Conservation (phyloP, 1,284 basidiomycete genomes). For the Leccinum subrobustum region DNA sequence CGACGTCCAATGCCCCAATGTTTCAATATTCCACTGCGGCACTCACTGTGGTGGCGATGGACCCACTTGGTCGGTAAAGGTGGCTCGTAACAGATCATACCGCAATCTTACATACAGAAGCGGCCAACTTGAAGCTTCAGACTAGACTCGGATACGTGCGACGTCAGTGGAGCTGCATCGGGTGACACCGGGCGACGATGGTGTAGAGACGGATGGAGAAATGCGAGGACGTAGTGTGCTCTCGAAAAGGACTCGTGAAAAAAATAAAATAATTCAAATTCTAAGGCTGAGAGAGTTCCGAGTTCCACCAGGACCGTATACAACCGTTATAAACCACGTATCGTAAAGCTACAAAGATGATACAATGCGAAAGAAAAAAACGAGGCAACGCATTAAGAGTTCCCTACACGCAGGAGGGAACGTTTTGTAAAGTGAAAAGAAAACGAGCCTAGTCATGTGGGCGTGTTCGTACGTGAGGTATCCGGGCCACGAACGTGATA, state of each 20-base stretch:
- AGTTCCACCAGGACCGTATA: not conserved
- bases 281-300: not conserved
- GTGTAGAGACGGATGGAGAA: too few relatives aligned
- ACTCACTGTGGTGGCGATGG: too few relatives aligned
- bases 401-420: not conserved
- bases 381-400: not conserved
- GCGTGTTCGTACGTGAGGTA: not conserved
- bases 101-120: too few relatives aligned
- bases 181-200: too few relatives aligned
- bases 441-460: not conserved
- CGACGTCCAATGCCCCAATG: too few relatives aligned
- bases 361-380: not conserved
- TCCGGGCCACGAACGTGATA: not conserved
- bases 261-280: not conserved
- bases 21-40: too few relatives aligned
- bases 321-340: not conserved
- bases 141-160: too few relatives aligned
- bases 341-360: not conserved
- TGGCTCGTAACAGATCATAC: too few relatives aligned
- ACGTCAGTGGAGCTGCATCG: too few relatives aligned
- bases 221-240: too few relatives aligned
- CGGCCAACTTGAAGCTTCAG: too few relatives aligned
- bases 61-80: too few relatives aligned
- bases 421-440: not conserved
- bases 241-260: not conserved